These are phyloP conservation scores for Arthromyces matolae DNA, from an alignment of 768 basidiomycete species.

Conservation along the genomic window DNA sequence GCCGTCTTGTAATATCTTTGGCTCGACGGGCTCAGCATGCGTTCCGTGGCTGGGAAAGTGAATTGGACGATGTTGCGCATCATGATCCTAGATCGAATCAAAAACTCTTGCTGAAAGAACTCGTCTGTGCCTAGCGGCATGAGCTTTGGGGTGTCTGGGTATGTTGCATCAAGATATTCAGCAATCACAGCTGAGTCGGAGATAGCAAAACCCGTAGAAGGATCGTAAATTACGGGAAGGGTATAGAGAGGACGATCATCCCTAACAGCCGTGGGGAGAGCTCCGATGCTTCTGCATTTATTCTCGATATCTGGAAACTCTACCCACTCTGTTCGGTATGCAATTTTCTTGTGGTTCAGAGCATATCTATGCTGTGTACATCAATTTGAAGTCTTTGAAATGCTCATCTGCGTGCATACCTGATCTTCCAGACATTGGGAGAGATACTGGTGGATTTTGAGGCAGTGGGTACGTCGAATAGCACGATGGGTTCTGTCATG, in stretches of 20 bases:
- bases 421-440: constrained; percentile 35
- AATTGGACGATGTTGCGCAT: constrained; percentile 11
- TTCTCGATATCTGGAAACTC: constrained; percentile 39
- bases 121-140: constrained; percentile 19
- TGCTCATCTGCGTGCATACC: constrained; percentile 19
- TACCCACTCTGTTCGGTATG: constrained; percentile 40
- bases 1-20: constrained; percentile 35
- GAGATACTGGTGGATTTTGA: constrained; percentile 31
- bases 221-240: constrained; percentile 39
- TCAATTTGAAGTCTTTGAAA: not conserved
- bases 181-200: constrained; percentile 42
- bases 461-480: constrained; percentile 23
- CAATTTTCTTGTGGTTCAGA: constrained; percentile 31
- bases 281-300: constrained; percentile 28
- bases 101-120: constrained; percentile 19
- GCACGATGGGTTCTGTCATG: constrained; percentile 1
- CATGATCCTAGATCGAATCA: constrained; percentile 14
- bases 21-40: constrained; percentile 31
- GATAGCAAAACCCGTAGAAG: constrained; percentile 29
- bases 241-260: constrained; percentile 35
- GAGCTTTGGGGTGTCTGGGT: constrained; percentile 30
- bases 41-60: constrained; percentile 19
- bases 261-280: constrained; percentile 26
- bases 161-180: constrained; percentile 41
- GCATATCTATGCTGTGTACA: constrained; percentile 17